These are phyloP conservation scores for Globisporangium viniferum DNA, from an alignment of 352 stramenopile genomes.

Conservation along the genomic window DNA sequence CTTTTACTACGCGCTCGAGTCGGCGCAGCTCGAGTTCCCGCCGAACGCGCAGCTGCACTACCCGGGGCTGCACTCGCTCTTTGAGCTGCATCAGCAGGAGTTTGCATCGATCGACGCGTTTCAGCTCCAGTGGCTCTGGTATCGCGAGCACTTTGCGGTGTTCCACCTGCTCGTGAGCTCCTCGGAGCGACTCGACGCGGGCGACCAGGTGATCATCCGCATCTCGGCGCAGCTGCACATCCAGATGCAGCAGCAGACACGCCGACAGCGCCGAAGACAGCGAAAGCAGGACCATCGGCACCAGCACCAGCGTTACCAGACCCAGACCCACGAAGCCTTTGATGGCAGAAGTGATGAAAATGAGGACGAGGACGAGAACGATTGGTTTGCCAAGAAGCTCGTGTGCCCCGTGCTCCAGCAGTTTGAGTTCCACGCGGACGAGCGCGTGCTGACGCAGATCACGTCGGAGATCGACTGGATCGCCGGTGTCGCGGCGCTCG, in stretches of 20 bases:
- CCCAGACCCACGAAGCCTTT: not conserved
- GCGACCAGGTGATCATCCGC: conserved; percentile 34
- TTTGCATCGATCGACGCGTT: conserved; percentile 42
- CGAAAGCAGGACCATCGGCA: conserved; percentile 2
- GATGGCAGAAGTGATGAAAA: no score
- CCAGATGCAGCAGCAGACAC: conserved; percentile 6
- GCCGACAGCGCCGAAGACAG: no score
- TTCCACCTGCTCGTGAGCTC: conserved; percentile 37
- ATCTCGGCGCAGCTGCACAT: conserved; percentile 26
- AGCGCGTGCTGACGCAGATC: conserved; percentile 31
- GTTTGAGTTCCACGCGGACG: conserved; percentile 35
- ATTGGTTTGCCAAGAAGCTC: conserved; percentile 1
- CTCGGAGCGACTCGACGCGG: conserved; percentile 26
- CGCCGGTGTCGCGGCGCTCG: conserved; percentile 19
- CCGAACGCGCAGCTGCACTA: not conserved
- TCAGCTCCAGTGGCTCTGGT: conserved; percentile 39
- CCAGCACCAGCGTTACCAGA: not conserved
- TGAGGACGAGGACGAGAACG: not conserved
- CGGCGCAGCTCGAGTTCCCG: not conserved
- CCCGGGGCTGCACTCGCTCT: conserved; percentile 6
- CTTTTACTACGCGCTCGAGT: conserved; percentile 31
- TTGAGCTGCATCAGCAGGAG: conserved; percentile 29
- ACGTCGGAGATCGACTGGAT: conserved; percentile 52
- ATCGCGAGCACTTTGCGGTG: conserved; percentile 38
- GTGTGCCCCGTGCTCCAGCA: conserved; percentile 39